These are phyloP conservation scores for Vitis hybrid DNA, from an alignment of 177 flowering plant species.

Conservation along the genomic window DNA sequence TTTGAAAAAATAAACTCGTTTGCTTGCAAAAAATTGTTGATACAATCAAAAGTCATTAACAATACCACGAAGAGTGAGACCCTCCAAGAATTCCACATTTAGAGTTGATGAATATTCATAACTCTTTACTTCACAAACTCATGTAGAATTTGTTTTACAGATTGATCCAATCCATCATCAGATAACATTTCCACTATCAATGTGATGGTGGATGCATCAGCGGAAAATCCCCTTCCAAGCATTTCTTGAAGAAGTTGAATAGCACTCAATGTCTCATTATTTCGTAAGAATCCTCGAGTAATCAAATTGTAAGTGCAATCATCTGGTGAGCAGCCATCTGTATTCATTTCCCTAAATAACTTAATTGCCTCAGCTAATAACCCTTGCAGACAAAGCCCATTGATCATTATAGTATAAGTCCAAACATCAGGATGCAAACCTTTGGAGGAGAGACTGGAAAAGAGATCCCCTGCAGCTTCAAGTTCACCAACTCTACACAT, in stretches of 20 bases:
- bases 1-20: too few species aligned
- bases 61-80: too few species aligned
- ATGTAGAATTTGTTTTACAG: too few species aligned
- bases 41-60: too few species aligned
- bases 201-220: constrained; percentile 1
- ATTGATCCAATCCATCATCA: not conserved
- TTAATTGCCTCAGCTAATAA: not conserved
- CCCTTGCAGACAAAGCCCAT: constrained; percentile 9
- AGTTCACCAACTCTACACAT: constrained; percentile 1
- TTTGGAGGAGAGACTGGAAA: not conserved
- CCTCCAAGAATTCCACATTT: too few species aligned
- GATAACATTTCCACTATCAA: not conserved
- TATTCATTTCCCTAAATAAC: not conserved
- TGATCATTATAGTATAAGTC: constrained; percentile 10
- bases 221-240: constrained; percentile 6
- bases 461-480: constrained; percentile 6
- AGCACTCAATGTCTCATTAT: not conserved
- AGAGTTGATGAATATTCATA: too few species aligned
- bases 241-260: not conserved
- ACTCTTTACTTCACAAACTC: too few species aligned
- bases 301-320: constrained; percentile 3
- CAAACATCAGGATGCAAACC: not conserved
- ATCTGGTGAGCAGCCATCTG: not conserved
- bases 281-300: not conserved
- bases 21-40: too few species aligned